A percentile compares a stretch with the other conserved stretches of the same genome.
phyloP scores from a whole-genome alignment of 768 basidiomycete genomes.

The Pluteus cervinus region DNA sequence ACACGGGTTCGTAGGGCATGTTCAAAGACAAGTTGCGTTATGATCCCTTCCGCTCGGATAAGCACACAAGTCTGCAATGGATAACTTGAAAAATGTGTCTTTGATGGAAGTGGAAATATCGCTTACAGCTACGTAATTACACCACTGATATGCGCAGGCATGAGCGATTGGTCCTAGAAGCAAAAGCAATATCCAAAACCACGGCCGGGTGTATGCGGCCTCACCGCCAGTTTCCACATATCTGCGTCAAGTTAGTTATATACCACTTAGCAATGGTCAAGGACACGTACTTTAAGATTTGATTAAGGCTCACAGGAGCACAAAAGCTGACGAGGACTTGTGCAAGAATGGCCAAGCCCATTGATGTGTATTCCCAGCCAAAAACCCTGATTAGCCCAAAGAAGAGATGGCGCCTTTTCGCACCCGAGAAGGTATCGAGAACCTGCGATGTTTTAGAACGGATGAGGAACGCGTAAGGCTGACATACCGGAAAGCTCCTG shows the following conservation, averaged over 20 bases:
- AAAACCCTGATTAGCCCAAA: conserved; percentile 35
- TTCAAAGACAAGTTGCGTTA: conserved; percentile 36
- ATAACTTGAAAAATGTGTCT: conserved; percentile 12
- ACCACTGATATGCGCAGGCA: conserved; percentile 47
- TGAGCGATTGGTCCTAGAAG: conserved; percentile 40
- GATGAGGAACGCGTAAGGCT: too few relatives aligned
- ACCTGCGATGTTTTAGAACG: too few relatives aligned
- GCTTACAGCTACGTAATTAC: conserved; percentile 41
- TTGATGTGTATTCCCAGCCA: conserved; percentile 24
- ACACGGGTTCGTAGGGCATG: conserved; percentile 55
- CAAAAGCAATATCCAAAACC: conserved; percentile 57
- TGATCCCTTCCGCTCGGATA: conserved; percentile 41
- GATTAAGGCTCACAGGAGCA: conserved; percentile 32
- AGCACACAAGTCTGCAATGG: conserved; percentile 41
- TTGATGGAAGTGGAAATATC: not conserved
- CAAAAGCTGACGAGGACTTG: conserved; percentile 23
- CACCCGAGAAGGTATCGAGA: conserved; percentile 34
- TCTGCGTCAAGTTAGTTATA: conserved; percentile 17
- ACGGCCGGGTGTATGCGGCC: conserved; percentile 46
- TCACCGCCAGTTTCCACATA: conserved; percentile 51
- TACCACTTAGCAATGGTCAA: not conserved
- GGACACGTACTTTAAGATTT: conserved; percentile 26
- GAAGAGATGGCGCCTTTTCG: conserved; percentile 34
- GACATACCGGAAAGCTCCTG: conserved; percentile 22
- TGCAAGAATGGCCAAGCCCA: conserved; percentile 22